A percentile compares a stretch with the other conserved stretches of the same genome.
Evolutionary conservation across 73 alveolate genomes (phyloP).

Genomic region (Effrenium voratum): DNA sequence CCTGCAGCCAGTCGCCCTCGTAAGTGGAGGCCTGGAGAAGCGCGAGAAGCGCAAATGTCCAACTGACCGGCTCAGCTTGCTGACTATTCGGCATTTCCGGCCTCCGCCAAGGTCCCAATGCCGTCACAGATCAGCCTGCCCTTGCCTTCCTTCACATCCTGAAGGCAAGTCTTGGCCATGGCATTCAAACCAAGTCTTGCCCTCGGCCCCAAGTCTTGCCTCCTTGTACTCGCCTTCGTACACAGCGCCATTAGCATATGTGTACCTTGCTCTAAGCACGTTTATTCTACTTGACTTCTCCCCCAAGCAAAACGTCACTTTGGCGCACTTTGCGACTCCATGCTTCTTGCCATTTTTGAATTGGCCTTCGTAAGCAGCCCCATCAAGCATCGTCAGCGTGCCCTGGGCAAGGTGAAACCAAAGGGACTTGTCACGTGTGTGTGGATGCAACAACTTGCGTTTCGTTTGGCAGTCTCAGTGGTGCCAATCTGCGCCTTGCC

Average conservation of each 20-base stretch:
- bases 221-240: constrained; percentile 92
- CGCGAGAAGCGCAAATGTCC: neutral
- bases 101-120: constrained; percentile 86
- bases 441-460: neutral
- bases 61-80: neutral
- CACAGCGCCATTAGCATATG: constrained; percentile 80
- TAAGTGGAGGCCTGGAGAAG: constrained; percentile 94
- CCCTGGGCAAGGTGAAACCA: constrained; percentile 28
- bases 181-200: too few species aligned
- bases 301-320: too few species aligned
- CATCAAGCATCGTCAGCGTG: constrained; percentile 85
- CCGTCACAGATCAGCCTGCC: constrained; percentile 89
- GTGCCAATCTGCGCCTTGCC: neutral
- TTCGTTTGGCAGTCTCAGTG: neutral
- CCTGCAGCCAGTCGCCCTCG: constrained; percentile 97
- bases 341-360: constrained; percentile 81
- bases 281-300: too few species aligned
- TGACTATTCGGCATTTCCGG: neutral
- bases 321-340: constrained; percentile 92
- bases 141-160: constrained; percentile 89
- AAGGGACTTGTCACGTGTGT: neutral
- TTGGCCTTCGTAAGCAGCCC: constrained; percentile 89
- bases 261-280: too few species aligned
- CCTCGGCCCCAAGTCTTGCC: neutral
- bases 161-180: neutral